These are phyloP conservation scores for Aurantiochytrium sp. DNA, from an alignment of 108 stramenopile species.

Conservation along the genomic window DNA sequence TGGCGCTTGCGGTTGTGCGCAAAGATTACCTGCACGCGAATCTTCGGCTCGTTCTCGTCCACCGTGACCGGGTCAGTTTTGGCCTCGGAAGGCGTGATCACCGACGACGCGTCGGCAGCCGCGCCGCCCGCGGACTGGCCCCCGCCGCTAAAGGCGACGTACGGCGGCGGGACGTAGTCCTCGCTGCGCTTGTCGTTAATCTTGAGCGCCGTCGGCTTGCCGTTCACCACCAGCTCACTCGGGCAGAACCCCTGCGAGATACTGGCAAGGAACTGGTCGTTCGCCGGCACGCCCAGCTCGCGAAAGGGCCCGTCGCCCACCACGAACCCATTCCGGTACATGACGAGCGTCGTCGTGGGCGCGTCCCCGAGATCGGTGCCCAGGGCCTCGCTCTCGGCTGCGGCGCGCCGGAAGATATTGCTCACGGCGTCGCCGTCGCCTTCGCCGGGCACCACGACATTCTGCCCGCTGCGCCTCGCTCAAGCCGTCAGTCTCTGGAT, in stretches of 20 bases:
- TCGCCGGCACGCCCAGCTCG: neutral
- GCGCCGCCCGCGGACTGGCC: constrained; percentile 15
- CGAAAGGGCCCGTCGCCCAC: constrained; percentile 34
- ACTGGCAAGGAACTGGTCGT: neutral
- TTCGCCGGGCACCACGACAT: constrained; percentile 2
- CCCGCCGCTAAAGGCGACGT: constrained; percentile 29
- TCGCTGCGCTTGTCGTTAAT: constrained; percentile 28
- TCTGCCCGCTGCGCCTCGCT: neutral
- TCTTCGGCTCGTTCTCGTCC: constrained; percentile 12
- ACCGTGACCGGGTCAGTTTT: neutral
- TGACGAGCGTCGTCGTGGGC: neutral
- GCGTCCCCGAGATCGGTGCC: neutral
- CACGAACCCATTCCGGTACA: constrained; percentile 21
- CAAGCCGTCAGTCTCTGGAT: neutral
- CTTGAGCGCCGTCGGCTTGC: constrained; percentile 1
- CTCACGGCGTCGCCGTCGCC: neutral
- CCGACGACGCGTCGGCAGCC: neutral
- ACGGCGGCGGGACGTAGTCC: constrained; percentile 23
- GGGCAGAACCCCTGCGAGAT: neutral
- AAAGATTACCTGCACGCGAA: neutral
- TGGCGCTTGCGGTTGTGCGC: constrained; percentile 6
- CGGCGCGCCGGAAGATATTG: neutral
- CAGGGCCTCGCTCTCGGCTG: neutral
- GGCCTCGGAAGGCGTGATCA: neutral
- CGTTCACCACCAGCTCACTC: constrained; percentile 6